Evolutionary conservation across 2,329 filamentous ascomycete genomes (phyloP), one percentile per base, ranked within the genome.

Genomic region (Phialophora tarda): DNA sequence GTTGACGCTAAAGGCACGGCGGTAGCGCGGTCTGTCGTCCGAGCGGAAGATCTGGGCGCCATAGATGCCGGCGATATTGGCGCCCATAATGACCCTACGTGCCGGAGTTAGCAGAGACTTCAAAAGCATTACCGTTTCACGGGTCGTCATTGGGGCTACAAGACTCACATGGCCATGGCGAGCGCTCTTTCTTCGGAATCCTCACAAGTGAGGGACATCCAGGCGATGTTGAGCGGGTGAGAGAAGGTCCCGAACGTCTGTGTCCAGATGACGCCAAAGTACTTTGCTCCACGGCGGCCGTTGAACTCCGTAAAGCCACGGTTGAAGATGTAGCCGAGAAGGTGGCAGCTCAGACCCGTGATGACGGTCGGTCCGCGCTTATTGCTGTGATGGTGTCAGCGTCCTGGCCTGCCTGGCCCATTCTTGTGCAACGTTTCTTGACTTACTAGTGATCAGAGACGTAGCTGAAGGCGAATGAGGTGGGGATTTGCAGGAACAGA

Each of bases 61-160:
- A 62, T 86, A 85, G 59, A 88, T 88, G 24, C 85, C 85, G 0
- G 85, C 85, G 28, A 84, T 84, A 69, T 88, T 88, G 56, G 85
- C 86, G 23, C 83, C 83, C 85, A 88, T 88, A 66, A 88, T 86
- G 59, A 87, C 80, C 76, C 81, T 82, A 23, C 2, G 21, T 32
- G n/a, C 10, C 7, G 26, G 48, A 14, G 34, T 55, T 21, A 55
- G 53, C 28, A 11, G 17, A n/a, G 21, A 24, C 21, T 24, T 41
- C n/a, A 44, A 44, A 38, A 11, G n/a, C 7, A 12, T 3, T 5
- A 48, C 51, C 5, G 14, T 1, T 17, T 4, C 38, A 44, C 17
- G 38, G 38, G 17, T n/a, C 17, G 38, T 44, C 0, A 11, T 44
- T 63, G 24, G 50, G 55, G 24, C 17, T 24, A 34, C 11, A 34